Percentiles rank a stretch among this genome's conserved stretches.
Evolutionary conservation across 2,329 filamentous ascomycete genomes (phyloP).

Genomic region (Cercospora sp.): DNA sequence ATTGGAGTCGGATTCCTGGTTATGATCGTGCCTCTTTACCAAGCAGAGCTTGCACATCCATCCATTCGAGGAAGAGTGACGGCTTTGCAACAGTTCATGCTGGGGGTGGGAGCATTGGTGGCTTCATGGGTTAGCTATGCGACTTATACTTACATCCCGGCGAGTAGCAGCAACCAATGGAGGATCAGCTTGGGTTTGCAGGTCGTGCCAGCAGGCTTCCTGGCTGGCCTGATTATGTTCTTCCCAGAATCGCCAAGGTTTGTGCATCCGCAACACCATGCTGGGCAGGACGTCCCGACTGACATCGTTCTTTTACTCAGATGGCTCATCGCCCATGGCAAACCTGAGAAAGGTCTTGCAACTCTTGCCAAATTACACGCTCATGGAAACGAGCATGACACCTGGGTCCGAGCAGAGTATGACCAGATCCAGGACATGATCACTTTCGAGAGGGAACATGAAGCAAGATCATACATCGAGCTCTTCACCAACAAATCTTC

Average conservation of each 20-base stretch:
- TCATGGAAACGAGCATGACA: conserved; percentile 63
- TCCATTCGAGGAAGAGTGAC: conserved; percentile 74
- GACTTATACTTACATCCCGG: conserved; percentile 53
- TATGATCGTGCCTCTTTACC: conserved; percentile 71
- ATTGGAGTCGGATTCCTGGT: conserved; percentile 59
- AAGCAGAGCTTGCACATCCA: conserved; percentile 77
- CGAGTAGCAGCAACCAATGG: conserved; percentile 57
- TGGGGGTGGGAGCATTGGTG: conserved; percentile 71
- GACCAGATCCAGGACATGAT: conserved; percentile 69
- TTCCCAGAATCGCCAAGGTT: conserved; percentile 63
- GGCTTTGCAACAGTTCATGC: conserved; percentile 77
- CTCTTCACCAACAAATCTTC: conserved; percentile 65
- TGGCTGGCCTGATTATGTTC: conserved; percentile 65
- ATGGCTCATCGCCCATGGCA: conserved; percentile 74
- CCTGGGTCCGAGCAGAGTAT: conserved; percentile 72
- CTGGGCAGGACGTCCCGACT: conserved; percentile 26
- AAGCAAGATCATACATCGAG: conserved; percentile 69
- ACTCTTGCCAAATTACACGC: conserved; percentile 70
- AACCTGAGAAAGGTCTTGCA: conserved; percentile 62
- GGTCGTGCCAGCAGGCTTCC: conserved; percentile 64
- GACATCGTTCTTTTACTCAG: conserved; percentile 15
- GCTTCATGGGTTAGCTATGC: conserved; percentile 74
- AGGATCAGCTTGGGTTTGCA: conserved; percentile 68
- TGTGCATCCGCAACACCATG: not conserved
- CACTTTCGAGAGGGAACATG: conserved; percentile 63